phyloP scores from a whole-genome alignment of 805 yeast genomes.

The Lipomyces starkeyi region DNA sequence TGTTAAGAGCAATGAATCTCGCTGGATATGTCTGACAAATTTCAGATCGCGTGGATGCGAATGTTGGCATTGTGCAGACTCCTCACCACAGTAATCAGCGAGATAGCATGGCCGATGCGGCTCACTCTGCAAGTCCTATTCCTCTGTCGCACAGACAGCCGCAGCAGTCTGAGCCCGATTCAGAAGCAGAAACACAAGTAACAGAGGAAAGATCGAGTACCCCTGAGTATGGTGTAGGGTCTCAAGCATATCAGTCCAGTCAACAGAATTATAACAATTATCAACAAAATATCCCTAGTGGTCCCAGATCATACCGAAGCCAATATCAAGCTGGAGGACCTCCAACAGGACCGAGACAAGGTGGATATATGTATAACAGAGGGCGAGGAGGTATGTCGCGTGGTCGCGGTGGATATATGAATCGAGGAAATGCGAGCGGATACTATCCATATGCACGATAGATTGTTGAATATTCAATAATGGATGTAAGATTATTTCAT shows the following conservation, averaged over 20 bases:
- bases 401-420: constrained; percentile 3
- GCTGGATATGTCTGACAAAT: neutral
- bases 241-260: neutral
- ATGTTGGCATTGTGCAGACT: neutral
- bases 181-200: too few relatives aligned
- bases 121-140: neutral
- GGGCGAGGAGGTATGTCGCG: neutral
- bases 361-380: neutral
- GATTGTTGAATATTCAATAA: neutral
- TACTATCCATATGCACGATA: constrained; percentile 31
- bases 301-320: constrained; percentile 22
- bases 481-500: neutral
- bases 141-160: neutral
- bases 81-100: neutral
- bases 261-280: neutral
- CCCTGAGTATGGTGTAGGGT: neutral
- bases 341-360: constrained; percentile 25
- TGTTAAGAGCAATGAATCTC: neutral
- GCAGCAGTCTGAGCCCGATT: neutral
- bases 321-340: constrained; percentile 5
- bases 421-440: constrained; percentile 5
- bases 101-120: neutral
- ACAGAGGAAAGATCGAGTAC: neutral
- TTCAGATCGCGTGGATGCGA: neutral
- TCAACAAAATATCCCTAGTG: constrained; percentile 18